Conservation (phyloP, 305 asterid genomes). For the Euphrasia arctica region DNA sequence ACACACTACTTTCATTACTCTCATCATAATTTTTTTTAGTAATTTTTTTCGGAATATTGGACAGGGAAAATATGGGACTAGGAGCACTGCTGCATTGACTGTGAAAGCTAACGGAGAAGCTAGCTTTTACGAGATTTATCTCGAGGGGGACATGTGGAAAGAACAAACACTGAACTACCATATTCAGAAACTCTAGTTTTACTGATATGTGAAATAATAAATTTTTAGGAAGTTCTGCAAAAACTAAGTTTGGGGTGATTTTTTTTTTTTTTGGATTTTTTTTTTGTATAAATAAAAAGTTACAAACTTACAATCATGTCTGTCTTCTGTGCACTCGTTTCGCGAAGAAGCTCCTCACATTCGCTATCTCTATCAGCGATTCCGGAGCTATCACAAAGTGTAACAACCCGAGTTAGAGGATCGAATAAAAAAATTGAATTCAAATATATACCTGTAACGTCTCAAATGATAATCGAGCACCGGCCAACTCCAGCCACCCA, state of each 20-base stretch:
- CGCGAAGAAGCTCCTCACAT: conserved; percentile 10
- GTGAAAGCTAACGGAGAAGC: conserved; percentile 49
- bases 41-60: background rate
- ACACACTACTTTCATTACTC: no score
- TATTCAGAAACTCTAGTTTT: conserved; percentile 34
- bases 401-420: no score
- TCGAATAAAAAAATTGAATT: no score
- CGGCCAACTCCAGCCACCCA: conserved; percentile 52
- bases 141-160: conserved; percentile 46
- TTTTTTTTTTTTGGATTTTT: no score
- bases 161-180: conserved; percentile 40
- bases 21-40: background rate
- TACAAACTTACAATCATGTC: no score
- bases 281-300: no score
- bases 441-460: no score
- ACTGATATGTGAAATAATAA: no score
- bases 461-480: conserved; percentile 57
- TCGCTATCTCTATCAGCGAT: no score
- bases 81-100: conserved; percentile 64
- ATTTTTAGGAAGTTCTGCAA: no score
- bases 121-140: conserved; percentile 56
- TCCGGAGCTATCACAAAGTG: no score
- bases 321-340: conserved; percentile 1
- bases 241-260: no score
- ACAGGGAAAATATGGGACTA: conserved; percentile 72